phyloP scores from a whole-genome alignment of 345 rosid species.

The Sonneratia caseolaris region DNA sequence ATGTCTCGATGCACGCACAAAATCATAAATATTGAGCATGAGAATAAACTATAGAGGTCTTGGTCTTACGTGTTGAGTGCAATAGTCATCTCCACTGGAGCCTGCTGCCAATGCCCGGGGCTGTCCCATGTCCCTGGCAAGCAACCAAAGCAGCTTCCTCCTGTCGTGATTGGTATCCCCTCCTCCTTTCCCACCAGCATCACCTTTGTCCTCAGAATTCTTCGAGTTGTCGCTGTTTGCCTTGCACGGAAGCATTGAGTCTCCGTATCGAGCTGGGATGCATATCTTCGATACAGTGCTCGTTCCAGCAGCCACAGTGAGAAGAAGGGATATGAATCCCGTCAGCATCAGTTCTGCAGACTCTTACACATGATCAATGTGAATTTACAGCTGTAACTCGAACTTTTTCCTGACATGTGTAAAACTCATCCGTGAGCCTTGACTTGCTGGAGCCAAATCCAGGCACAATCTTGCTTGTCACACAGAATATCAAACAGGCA shows the following conservation, averaged over 20 bases:
- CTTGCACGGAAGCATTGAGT: slow-evolving; percentile 51
- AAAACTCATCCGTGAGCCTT: no score
- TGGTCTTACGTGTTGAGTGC: slow-evolving; percentile 15
- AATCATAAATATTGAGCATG: not conserved
- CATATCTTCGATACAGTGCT: slow-evolving; percentile 32
- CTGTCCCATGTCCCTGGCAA: slow-evolving; percentile 13
- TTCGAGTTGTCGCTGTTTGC: not conserved
- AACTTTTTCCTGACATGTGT: no score
- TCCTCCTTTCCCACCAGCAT: not conserved
- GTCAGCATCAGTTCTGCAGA: slow-evolving; percentile 51
- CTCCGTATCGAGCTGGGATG: slow-evolving; percentile 25
- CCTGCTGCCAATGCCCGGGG: slow-evolving; percentile 31
- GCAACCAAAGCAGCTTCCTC: slow-evolving; percentile 28
- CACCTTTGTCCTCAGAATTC: not conserved
- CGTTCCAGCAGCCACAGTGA: slow-evolving; percentile 35
- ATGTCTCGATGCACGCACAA: no score
- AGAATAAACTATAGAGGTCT: not conserved
- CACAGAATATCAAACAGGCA: not conserved
- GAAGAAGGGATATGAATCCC: slow-evolving; percentile 51
- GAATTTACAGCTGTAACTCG: not conserved
- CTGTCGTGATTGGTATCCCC: slow-evolving; percentile 2
- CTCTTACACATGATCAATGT: not conserved
- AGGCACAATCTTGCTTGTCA: no score
- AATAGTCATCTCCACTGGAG: slow-evolving; percentile 16
- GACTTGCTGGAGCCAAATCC: no score